Conservation (phyloP, 177 flowering plant species). For the Vitis hybrid region DNA sequence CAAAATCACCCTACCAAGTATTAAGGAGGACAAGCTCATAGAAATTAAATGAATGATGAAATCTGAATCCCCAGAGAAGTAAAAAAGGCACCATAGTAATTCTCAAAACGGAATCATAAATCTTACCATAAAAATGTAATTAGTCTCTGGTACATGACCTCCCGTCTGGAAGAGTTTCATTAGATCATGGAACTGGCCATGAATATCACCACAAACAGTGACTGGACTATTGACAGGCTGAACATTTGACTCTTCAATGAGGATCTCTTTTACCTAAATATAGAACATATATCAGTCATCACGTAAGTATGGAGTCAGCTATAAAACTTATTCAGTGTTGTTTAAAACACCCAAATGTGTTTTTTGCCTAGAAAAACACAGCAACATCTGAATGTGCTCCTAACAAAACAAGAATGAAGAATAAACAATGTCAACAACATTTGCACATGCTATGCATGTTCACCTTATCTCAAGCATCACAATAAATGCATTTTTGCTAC, state of each 20-base stretch:
- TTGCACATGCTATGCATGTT: too few species aligned
- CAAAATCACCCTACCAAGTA: conserved; percentile 90
- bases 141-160: conserved; percentile 98
- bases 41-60: neutral
- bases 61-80: neutral
- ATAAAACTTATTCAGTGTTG: too few species aligned
- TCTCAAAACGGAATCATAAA: neutral
- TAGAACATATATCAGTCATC: neutral
- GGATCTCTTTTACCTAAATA: conserved; percentile 83
- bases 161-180: conserved; percentile 99
- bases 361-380: neutral
- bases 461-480: too few species aligned
- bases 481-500: too few species aligned
- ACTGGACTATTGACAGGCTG: conserved; percentile 99
- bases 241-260: conserved; percentile 97
- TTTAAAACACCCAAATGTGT: too few species aligned
- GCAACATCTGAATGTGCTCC: neutral
- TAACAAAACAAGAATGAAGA: neutral
- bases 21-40: neutral
- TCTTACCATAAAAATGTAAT: conserved; percentile 94
- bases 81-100: neutral
- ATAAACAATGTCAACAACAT: neutral
- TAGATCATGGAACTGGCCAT: conserved; percentile 97
- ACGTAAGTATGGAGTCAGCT: neutral
- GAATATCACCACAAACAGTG: conserved; percentile 98